Evolutionary conservation across 1,284 basidiomycete species (phyloP).

Genomic region (Ceratobasidium sp.): DNA sequence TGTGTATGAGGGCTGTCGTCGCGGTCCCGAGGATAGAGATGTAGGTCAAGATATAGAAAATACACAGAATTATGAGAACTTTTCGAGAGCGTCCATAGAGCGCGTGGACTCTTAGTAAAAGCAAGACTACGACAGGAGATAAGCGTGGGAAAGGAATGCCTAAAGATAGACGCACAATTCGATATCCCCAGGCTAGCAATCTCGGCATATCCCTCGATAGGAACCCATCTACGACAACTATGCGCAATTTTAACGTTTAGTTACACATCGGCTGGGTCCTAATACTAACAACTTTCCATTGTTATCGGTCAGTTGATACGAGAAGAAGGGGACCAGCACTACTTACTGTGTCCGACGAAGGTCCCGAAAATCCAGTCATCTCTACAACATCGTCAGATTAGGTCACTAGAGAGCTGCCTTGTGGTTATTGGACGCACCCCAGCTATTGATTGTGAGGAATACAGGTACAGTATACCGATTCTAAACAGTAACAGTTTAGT

Average conservation of each 20-base stretch:
- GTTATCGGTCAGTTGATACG: not conserved
- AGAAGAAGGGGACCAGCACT: not conserved
- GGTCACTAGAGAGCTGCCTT: not conserved
- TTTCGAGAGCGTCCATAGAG: slow-evolving; percentile 38
- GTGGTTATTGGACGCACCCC: slow-evolving; percentile 11
- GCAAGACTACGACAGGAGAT: slow-evolving; percentile 15
- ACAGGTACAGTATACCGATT: slow-evolving; percentile 25
- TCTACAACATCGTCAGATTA: not conserved
- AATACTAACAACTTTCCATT: slow-evolving; percentile 26
- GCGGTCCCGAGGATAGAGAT: slow-evolving; percentile 16
- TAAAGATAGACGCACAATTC: slow-evolving; percentile 26
- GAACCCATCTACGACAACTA: slow-evolving; percentile 36
- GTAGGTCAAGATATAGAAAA: slow-evolving; percentile 39
- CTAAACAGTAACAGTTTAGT: not conserved
- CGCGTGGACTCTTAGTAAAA: slow-evolving; percentile 38
- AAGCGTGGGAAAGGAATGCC: not conserved
- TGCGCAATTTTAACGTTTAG: not conserved
- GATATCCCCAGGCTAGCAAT: slow-evolving; percentile 36
- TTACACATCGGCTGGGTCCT: not conserved
- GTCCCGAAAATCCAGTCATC: slow-evolving; percentile 18
- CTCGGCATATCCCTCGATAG: slow-evolving; percentile 36
- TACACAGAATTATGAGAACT: slow-evolving; percentile 12
- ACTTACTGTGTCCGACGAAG: slow-evolving; percentile 19
- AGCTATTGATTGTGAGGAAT: slow-evolving; percentile 28
- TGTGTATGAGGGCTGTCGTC: slow-evolving; percentile 5